Conservation (phyloP, 495 filamentous ascomycete species). For the Penicillium turbatum region DNA sequence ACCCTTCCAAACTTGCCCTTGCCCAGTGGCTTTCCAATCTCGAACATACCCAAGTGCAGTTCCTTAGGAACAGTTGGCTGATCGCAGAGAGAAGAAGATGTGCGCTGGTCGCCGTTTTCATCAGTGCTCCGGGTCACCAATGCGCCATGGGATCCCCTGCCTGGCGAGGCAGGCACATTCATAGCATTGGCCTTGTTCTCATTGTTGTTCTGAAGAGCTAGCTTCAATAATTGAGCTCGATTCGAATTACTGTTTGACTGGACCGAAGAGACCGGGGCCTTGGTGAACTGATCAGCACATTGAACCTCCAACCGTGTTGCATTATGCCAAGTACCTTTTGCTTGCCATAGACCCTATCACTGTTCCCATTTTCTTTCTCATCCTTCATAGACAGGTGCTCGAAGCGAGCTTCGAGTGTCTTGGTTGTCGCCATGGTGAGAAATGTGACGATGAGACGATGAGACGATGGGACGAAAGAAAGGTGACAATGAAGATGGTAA, state of each 20-base stretch:
- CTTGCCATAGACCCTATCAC: conserved; percentile 53
- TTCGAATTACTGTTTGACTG: conserved; percentile 57
- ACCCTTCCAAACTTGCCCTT: conserved; percentile 98
- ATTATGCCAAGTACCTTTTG: conserved; percentile 53
- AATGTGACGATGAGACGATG: not conserved
- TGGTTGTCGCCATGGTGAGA: conserved; percentile 51
- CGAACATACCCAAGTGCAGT: conserved; percentile 97
- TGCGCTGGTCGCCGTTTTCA: conserved; percentile 53
- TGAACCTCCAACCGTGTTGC: not conserved
- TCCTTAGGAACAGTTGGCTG: conserved; percentile 61
- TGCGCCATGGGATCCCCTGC: conserved; percentile 34
- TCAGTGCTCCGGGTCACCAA: conserved; percentile 47
- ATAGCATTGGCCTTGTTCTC: conserved; percentile 49
- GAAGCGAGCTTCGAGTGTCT: conserved; percentile 70
- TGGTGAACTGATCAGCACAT: conserved; percentile 29
- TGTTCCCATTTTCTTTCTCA: conserved; percentile 61
- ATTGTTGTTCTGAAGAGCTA: conserved; percentile 72
- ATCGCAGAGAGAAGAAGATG: conserved; percentile 52
- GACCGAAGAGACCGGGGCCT: conserved; percentile 46
- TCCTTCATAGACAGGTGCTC: conserved; percentile 79
- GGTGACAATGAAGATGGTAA: not conserved
- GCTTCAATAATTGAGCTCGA: conserved; percentile 70
- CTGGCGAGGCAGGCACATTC: conserved; percentile 32
- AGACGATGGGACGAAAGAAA: conserved; percentile 1
- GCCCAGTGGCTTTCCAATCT: conserved; percentile 91